Base-by-base conservation (phyloP, 2,329 filamentous ascomycete species). In the Penicillium sclerotiorum region DNA sequence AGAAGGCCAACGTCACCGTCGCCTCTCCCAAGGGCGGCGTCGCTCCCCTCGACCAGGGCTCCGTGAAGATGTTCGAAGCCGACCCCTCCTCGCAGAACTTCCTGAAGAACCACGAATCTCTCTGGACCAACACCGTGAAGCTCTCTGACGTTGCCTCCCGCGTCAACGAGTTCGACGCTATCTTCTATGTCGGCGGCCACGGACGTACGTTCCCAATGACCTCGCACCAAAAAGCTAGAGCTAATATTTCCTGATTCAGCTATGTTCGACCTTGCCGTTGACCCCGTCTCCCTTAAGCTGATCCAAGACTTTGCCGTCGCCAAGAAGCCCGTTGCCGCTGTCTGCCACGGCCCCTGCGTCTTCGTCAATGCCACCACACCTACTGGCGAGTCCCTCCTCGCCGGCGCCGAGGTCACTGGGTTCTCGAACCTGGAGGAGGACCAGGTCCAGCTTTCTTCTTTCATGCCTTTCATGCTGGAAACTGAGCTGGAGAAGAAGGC, bases 51-150 rank as follows among this genome's bases (percentile, higher is more conserved):
- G 84, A 88, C 73, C 82, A 78, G 0, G 51, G 43, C 57, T 87
- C 77, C 1, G 73, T 87, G 40, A 73, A 84, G 49, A 64, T 70
- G 52, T 84, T 78, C 74, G 75, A 79, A 62, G 60, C 67, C 8
- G 85, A 88, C 71, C 56, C 73, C 1, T 65, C 75, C n/a, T 77
- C 79, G 2, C 57, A 67, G n/a, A 67, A 72, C 45, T 88, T 88
- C 72, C 64, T 82, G 40, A 72, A 79, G 27, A 77, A 78, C 61
- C 73, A 87, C 57, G 73, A 79, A 60, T 56, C 73, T 2, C 66
- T 88, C 13, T 90, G 85, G 85, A 80, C 83, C 63, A 79, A 82
- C 33, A 90, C 87, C 0, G 61, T 72, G 5, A 80, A 80, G 50
- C 73, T 90, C 17, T 74, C 77, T 21, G 71, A 80, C 18, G 80